Evolutionary conservation across 306 rosid genomes (phyloP).

Genomic region (Medicago lupulina): DNA sequence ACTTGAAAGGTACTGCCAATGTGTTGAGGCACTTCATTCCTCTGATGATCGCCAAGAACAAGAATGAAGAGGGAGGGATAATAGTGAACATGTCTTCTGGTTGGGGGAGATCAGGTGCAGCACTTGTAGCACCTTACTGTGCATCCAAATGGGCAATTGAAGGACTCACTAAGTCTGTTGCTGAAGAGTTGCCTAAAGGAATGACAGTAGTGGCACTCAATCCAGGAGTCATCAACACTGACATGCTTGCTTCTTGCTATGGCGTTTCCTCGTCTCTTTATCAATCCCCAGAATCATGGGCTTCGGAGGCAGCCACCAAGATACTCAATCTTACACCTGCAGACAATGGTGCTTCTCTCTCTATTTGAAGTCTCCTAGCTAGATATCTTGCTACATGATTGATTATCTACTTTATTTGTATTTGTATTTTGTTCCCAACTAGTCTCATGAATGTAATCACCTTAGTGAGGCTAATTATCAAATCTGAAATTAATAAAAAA

Average conservation of each 20-base stretch:
- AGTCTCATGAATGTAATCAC: too few relatives aligned
- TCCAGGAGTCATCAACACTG: slow-evolving; percentile 86
- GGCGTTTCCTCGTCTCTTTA: slow-evolving; percentile 65
- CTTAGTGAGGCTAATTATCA: too few relatives aligned
- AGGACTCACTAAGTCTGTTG: slow-evolving; percentile 78
- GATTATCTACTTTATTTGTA: too few relatives aligned
- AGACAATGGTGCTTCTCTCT: slow-evolving; percentile 44
- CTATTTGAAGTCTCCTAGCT: too few relatives aligned
- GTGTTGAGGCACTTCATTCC: slow-evolving; percentile 87
- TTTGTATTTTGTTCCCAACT: too few relatives aligned
- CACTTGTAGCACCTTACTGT: slow-evolving; percentile 89
- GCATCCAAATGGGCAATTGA: slow-evolving; percentile 97
- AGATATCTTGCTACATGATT: too few relatives aligned
- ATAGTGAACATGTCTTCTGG: slow-evolving; percentile 95
- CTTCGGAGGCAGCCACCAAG: slow-evolving; percentile 80
- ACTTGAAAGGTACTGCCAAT: slow-evolving; percentile 79
- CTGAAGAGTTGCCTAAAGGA: slow-evolving; percentile 80
- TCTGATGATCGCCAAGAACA: slow-evolving; percentile 41
- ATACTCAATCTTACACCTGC: slow-evolving; percentile 80
- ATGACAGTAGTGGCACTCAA: slow-evolving; percentile 82
- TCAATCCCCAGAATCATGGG: slow-evolving; percentile 83
- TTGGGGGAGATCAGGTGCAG: slow-evolving; percentile 97
- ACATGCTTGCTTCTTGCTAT: slow-evolving; percentile 92
- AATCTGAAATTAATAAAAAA: too few relatives aligned
- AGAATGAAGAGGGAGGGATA: slow-evolving; percentile 44